Base-by-base conservation (phyloP, 2,329 filamentous ascomycete genomes). In the Aspergillus transmontanensis region DNA sequence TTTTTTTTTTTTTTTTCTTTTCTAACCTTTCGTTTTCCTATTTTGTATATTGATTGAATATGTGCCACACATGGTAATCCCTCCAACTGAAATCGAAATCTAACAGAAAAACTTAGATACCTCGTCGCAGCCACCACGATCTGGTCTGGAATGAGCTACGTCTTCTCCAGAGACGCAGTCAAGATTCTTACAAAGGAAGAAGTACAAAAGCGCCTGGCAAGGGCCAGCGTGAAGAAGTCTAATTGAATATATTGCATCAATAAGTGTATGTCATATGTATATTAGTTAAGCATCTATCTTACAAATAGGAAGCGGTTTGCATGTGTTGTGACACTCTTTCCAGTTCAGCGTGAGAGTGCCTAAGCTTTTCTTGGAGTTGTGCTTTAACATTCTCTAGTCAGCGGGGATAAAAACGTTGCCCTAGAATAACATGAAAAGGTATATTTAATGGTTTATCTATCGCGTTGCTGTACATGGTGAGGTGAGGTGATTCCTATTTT, bases 71-170 rank as follows among this genome's bases (percentile, higher is more conserved):
- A 39, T 39, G 14, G 19, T 16, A 19, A 6, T 50, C 45, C 58
- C 57, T 57, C 23, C 14, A 16, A 19, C 48, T 57, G 30, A 58
- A 54, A n/a, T 34, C 41, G 28, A 10, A 51, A 50, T 6, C 23
- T 61, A n/a, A 61, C 61, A 58, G 12, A 41, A 72, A 78, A 62
- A 69, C 67, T 76, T 54, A 94, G 92, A 73, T 94, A 92, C 70
- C 79, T 96, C 16, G 94, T 99, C 3, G 94, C 93, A 0, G 86
- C 85, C 0, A 99, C 95, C 4, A 99, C 95, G 0, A 79, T 96
- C 6, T 98, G 94, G 92, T 97, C 93, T 66, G 95, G 95, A 9
- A 84, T 94, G 16, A 97, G 94, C 77, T 99, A 99, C 76, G 84
- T 96, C 7, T 96, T 90, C 75, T 92, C 88, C 69, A 97, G 95